Evolutionary conservation across 108 stramenopile genomes (phyloP).

Genomic region (Schizochytrium sp.): DNA sequence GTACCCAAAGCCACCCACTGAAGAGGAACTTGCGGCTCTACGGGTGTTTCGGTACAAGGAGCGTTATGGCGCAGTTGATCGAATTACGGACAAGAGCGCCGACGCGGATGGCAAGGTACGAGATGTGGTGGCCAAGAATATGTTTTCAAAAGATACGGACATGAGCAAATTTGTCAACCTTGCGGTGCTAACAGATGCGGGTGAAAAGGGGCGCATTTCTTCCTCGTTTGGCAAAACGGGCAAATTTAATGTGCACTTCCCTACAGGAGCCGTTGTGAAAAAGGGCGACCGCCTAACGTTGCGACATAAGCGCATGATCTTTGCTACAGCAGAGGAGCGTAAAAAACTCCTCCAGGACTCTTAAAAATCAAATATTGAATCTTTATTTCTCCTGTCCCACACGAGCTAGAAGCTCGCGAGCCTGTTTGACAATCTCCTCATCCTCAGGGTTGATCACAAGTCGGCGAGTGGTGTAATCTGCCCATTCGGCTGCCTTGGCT

Average conservation of each 20-base stretch:
- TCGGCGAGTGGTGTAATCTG: constrained; percentile 17
- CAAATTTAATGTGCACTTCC: constrained; percentile 87
- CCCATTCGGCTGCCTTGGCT: constrained; percentile 52
- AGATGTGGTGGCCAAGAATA: constrained; percentile 84
- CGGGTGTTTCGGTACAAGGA: constrained; percentile 65
- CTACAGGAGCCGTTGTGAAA: constrained; percentile 79
- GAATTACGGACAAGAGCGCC: constrained; percentile 82
- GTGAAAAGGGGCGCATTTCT: constrained; percentile 84
- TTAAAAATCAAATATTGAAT: background rate
- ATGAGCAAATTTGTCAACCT: constrained; percentile 88
- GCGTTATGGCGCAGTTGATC: constrained; percentile 46
- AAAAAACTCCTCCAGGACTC: constrained; percentile 16
- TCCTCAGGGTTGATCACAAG: constrained; percentile 24
- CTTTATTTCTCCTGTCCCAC: background rate
- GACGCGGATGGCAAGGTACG: constrained; percentile 84
- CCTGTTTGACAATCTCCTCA: constrained; percentile 20
- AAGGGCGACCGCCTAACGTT: background rate
- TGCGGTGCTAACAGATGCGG: constrained; percentile 80
- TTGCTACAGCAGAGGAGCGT: constrained; percentile 7
- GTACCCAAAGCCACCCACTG: constrained; percentile 69
- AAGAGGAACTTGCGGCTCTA: background rate
- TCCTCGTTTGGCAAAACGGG: constrained; percentile 90
- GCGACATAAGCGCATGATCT: constrained; percentile 48
- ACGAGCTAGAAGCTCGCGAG: constrained; percentile 30
- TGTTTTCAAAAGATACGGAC: constrained; percentile 90